These are phyloP conservation scores for Brassica incana DNA, from an alignment of 345 rosid species.

Conservation along the genomic window DNA sequence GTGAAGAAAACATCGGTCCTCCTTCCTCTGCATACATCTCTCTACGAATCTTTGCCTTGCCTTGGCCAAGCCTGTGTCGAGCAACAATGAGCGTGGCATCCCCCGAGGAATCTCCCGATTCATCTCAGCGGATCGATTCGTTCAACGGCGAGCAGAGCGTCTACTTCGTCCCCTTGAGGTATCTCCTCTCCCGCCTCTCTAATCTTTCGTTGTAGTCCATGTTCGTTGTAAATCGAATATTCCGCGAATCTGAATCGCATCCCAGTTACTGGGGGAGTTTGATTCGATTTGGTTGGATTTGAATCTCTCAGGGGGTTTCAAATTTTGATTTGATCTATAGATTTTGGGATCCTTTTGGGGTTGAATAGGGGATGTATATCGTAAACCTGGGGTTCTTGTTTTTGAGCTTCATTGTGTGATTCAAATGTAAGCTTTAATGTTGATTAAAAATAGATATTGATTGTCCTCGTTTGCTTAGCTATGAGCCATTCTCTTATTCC, in stretches of 20 bases:
- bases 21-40: neutral
- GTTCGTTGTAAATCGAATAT: constrained; percentile 5
- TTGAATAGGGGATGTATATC: constrained; percentile 2
- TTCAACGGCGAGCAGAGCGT: constrained; percentile 79
- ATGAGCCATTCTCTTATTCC: neutral
- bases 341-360: neutral
- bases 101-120: constrained; percentile 57
- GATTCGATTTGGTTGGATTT: constrained; percentile 19
- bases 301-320: neutral
- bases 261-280: constrained; percentile 13
- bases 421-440: neutral
- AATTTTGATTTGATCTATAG: constrained; percentile 26
- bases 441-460: neutral
- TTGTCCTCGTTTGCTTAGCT: neutral
- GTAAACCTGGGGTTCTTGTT: constrained; percentile 4
- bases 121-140: constrained; percentile 58
- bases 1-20: constrained; percentile 21
- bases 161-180: constrained; percentile 91
- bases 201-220: neutral
- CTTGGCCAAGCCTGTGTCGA: constrained; percentile 10
- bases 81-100: constrained; percentile 38
- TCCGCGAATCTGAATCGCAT: constrained; percentile 34
- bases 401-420: constrained; percentile 6
- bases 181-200: neutral
- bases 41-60: neutral